These are phyloP conservation scores for Claviceps arundinis DNA, from an alignment of 2,329 filamentous ascomycete species.

Conservation along the genomic window DNA sequence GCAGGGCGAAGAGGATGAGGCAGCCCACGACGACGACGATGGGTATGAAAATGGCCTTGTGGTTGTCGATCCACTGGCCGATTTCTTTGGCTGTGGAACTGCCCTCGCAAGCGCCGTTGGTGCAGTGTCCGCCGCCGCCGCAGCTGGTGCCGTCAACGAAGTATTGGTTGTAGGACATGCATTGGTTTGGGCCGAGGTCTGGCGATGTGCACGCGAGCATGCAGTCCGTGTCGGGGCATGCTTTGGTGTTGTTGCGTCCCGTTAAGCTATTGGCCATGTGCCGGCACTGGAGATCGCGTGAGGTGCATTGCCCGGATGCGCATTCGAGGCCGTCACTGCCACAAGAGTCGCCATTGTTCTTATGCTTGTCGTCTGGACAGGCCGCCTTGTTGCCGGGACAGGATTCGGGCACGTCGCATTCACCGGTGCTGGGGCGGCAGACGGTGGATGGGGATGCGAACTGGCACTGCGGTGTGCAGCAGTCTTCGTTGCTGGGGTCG, in stretches of 20 bases:
- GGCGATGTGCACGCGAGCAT: slow-evolving; percentile 63
- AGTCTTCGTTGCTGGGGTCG: slow-evolving; percentile 70
- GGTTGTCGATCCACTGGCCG: slow-evolving; percentile 57
- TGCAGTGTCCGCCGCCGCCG: slow-evolving; percentile 64
- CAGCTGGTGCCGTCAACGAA: slow-evolving; percentile 89
- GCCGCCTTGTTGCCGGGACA: slow-evolving; percentile 60
- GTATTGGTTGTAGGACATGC: slow-evolving; percentile 71
- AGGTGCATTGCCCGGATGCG: slow-evolving; percentile 89
- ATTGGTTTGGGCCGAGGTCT: slow-evolving; percentile 49
- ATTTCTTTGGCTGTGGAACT: slow-evolving; percentile 57
- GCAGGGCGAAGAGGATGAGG: slow-evolving; percentile 54
- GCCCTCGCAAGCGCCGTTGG: slow-evolving; percentile 65
- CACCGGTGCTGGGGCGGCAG: slow-evolving; percentile 66
- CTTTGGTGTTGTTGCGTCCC: slow-evolving; percentile 61
- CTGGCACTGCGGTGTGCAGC: slow-evolving; percentile 55
- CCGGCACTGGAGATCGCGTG: slow-evolving; percentile 77
- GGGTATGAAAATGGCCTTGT: slow-evolving; percentile 75
- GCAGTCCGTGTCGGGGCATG: slow-evolving; percentile 58
- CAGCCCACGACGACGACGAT: slow-evolving; percentile 56
- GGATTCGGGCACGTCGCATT: slow-evolving; percentile 74
- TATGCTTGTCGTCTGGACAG: slow-evolving; percentile 62
- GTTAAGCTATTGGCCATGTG: slow-evolving; percentile 66
- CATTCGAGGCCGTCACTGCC: slow-evolving; percentile 55
- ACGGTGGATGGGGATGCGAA: slow-evolving; percentile 55
- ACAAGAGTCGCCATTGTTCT: slow-evolving; percentile 58